Percentiles rank a stretch among this genome's conserved stretches.
These are phyloP conservation scores for Tricharina praecox DNA, from an alignment of 495 filamentous ascomycete species.

Conservation along the genomic window DNA sequence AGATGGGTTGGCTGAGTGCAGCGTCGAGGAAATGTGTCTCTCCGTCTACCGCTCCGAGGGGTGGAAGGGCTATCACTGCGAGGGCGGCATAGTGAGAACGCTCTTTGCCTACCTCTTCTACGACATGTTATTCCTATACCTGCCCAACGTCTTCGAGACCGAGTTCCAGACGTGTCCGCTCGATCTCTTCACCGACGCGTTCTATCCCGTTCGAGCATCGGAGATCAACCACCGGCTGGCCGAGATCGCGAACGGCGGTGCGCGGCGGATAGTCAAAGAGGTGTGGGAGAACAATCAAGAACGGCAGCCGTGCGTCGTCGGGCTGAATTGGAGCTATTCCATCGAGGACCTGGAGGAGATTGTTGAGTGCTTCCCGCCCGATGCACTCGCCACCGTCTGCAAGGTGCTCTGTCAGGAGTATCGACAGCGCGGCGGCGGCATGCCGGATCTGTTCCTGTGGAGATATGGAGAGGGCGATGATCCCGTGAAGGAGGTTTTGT, in stretches of 20 bases:
- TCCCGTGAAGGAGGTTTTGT: slow-evolving; percentile 45
- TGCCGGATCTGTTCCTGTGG: slow-evolving; percentile 92
- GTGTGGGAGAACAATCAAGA: slow-evolving; percentile 50
- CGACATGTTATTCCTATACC: slow-evolving; percentile 82
- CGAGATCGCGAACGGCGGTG: slow-evolving; percentile 63
- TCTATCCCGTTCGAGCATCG: slow-evolving; percentile 65
- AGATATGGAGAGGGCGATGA: slow-evolving; percentile 26
- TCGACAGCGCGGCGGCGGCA: slow-evolving; percentile 63
- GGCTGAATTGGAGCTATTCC: slow-evolving; percentile 77
- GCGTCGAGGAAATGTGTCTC: slow-evolving; percentile 78
- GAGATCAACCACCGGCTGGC: slow-evolving; percentile 83
- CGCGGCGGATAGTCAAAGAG: slow-evolving; percentile 45
- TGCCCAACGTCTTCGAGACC: slow-evolving; percentile 95
- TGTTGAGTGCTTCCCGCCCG: slow-evolving; percentile 59
- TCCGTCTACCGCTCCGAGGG: slow-evolving; percentile 64
- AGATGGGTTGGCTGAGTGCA: slow-evolving; percentile 46
- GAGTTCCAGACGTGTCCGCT: slow-evolving; percentile 83
- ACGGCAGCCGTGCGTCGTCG: slow-evolving; percentile 64
- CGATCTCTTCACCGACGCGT: slow-evolving; percentile 84
- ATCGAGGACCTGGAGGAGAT: slow-evolving; percentile 69
- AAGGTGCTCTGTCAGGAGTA: slow-evolving; percentile 94
- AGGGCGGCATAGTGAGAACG: slow-evolving; percentile 78
- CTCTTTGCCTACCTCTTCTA: slow-evolving; percentile 84
- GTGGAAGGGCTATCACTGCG: slow-evolving; percentile 88
- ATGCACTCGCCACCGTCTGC: slow-evolving; percentile 63